These are phyloP conservation scores for Fennellomyces sp. DNA, from an alignment of 371 early-diverging fungal species.

Conservation along the genomic window DNA sequence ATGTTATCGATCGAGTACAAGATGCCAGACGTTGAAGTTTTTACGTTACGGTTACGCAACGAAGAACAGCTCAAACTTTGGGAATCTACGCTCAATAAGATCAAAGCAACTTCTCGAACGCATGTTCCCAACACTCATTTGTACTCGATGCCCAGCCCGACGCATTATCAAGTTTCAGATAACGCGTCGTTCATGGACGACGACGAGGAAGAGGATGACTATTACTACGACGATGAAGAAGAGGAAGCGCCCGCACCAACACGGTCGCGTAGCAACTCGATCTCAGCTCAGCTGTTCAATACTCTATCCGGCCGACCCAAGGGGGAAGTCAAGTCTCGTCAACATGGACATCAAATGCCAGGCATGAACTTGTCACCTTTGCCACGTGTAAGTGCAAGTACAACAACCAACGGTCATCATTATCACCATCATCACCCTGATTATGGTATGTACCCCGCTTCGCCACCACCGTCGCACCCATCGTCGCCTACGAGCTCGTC, in stretches of 20 bases:
- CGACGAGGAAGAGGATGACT: slow-evolving; percentile 46
- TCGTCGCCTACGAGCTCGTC: slow-evolving; percentile 62
- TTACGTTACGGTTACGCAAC: slow-evolving; percentile 84
- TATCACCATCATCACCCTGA: slow-evolving; percentile 10
- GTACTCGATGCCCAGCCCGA: slow-evolving; percentile 36
- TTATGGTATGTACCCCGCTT: slow-evolving; percentile 55
- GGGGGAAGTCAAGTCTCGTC: slow-evolving; percentile 9
- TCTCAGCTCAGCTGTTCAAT: slow-evolving; percentile 32
- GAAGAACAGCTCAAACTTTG: slow-evolving; percentile 91
- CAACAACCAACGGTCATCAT: slow-evolving; percentile 16
- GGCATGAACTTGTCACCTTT: slow-evolving; percentile 44
- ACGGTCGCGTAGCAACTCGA: slow-evolving; percentile 27
- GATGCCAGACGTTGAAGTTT: slow-evolving; percentile 75
- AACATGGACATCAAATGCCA: slow-evolving; percentile 13
- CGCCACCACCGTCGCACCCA: slow-evolving; percentile 66
- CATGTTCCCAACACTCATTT: slow-evolving; percentile 26
- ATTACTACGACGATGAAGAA: slow-evolving; percentile 49
- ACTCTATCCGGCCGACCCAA: slow-evolving; percentile 5
- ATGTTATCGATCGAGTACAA: slow-evolving; percentile 74
- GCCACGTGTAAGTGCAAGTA: slow-evolving; percentile 36
- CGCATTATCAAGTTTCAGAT: slow-evolving; percentile 24
- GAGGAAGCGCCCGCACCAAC: slow-evolving; percentile 26
- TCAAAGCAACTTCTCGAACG: slow-evolving; percentile 19
- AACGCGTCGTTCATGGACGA: slow-evolving; percentile 35
- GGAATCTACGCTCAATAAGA: slow-evolving; percentile 72